These are phyloP conservation scores for Glycyrrhiza uralensis DNA, from an alignment of 306 rosid genomes.

Conservation along the genomic window DNA sequence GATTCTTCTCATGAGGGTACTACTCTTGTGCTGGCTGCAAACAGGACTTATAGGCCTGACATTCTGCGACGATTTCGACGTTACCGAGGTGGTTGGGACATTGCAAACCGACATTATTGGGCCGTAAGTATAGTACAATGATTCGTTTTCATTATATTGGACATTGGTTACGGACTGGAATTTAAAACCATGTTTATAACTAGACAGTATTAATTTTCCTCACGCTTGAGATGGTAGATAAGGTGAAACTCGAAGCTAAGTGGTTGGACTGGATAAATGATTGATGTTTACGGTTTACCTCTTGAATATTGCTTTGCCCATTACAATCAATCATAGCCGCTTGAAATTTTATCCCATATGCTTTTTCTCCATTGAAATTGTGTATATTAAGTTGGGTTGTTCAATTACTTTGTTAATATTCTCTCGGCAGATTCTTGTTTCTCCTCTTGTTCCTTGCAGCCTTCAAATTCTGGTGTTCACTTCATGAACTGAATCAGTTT, in stretches of 20 bases:
- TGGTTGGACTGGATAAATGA: not conserved
- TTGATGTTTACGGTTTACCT: too few species aligned
- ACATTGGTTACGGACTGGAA: too few species aligned
- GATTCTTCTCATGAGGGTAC: constrained; percentile 37
- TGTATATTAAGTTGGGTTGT: not conserved
- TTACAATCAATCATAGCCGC: not conserved
- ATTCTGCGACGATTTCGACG: constrained; percentile 50
- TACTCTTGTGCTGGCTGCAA: constrained; percentile 73
- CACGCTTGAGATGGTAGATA: not conserved
- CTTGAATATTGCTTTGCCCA: not conserved
- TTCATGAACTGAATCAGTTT: not conserved
- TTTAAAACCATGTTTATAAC: too few species aligned
- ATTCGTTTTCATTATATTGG: not conserved
- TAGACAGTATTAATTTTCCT: not conserved
- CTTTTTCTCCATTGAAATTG: too few species aligned
- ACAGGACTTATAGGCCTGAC: constrained; percentile 78
- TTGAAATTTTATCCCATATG: too few species aligned
- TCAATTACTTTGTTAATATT: not conserved
- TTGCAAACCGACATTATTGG: constrained; percentile 73
- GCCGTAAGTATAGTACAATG: constrained; percentile 63
- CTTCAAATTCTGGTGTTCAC: not conserved
- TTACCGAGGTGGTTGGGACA: constrained; percentile 84
- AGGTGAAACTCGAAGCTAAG: not conserved
- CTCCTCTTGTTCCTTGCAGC: not conserved
- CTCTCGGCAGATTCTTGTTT: not conserved